Base-by-base conservation (phyloP, 495 filamentous ascomycete species). In the Penicillium soppii region DNA sequence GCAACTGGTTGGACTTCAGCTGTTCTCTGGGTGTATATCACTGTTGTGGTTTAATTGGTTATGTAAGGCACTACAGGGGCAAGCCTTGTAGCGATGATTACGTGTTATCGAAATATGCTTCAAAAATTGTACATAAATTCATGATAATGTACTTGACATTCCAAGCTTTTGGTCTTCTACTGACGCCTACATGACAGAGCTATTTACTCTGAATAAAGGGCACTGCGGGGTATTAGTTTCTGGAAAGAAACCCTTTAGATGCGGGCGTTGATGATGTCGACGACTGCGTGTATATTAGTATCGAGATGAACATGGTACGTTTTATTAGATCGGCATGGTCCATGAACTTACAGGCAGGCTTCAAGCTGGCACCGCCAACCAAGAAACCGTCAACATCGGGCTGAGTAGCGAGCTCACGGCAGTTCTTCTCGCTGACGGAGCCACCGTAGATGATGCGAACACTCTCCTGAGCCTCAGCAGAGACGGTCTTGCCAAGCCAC, bases 401-500 rank as follows among this genome's bases (percentile, higher is more conserved):
- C 82, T 97, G 82, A 76, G 87, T 88, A 58, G 88, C 87, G 62
- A 98, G 82, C 22, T 97, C 92, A 64, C 83, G 85, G 79, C 89
- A 94, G 84, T 98, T 98, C 88, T 96, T 96, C 79, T 95, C 94
- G 66, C 81, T 96, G 58, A 98, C 94, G 62, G 88, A 92, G 56
- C 94, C 94, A 53, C 94, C 94, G 72, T 98, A 98, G 59, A 98
- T 83, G 65, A 98, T 85, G 57, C 94, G 82, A 41, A 92, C 94
- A 67, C 80, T 79, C 41, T 92, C 87, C 54, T 88, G 78, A 39
- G 82, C 88, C 53, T 83, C 71, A 30, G 84, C 68, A 60, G 82
- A 86, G 53, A 97, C 81, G 50, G 85, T 80, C 58, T 84, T 77
- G 55, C 75, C 79, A 62, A 98, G 76, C 92, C 92, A 98, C 59